A percentile compares a stretch with the other conserved stretches of the same genome.
These are phyloP conservation scores for Mycena epipterygia DNA, from an alignment of 768 basidiomycete genomes.

Conservation along the genomic window DNA sequence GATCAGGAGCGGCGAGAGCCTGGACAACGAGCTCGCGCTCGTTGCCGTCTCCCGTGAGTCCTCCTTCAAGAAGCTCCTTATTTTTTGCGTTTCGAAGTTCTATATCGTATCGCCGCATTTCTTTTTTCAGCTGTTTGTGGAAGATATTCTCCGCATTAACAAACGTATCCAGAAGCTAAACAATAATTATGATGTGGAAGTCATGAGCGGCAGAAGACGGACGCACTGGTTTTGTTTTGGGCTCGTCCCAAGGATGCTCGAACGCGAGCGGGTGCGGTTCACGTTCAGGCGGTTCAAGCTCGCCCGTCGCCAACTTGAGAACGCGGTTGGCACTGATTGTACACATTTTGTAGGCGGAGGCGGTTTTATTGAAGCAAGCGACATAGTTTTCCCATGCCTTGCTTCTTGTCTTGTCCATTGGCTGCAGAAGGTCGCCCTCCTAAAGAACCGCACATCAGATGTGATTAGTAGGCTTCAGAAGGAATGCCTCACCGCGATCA, in stretches of 20 bases:
- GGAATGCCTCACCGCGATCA: too few species aligned
- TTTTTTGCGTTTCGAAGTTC: neutral
- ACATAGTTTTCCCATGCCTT: neutral
- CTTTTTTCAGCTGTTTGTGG: neutral
- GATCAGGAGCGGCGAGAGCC: neutral
- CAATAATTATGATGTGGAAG: neutral
- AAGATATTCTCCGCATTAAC: neutral
- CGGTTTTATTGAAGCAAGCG: neutral
- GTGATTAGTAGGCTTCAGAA: too few species aligned
- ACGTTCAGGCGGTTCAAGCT: neutral
- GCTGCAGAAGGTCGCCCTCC: too few species aligned
- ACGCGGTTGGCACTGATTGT: neutral
- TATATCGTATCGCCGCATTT: neutral
- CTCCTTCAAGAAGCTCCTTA: neutral
- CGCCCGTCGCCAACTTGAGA: neutral
- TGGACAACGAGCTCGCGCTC: neutral
- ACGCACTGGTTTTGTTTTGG: too few species aligned
- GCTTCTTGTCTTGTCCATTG: neutral
- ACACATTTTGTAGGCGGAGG: neutral
- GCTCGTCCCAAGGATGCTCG: neutral
- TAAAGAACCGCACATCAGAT: too few species aligned
- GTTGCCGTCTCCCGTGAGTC: neutral
- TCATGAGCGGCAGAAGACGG: neutral
- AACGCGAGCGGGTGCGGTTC: too few species aligned
- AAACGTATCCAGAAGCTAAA: neutral